Percentiles rank a stretch among this genome's conserved stretches.
These are phyloP conservation scores for Pogostemon cablin DNA, from an alignment of 257 asterid species.

Conservation along the genomic window DNA sequence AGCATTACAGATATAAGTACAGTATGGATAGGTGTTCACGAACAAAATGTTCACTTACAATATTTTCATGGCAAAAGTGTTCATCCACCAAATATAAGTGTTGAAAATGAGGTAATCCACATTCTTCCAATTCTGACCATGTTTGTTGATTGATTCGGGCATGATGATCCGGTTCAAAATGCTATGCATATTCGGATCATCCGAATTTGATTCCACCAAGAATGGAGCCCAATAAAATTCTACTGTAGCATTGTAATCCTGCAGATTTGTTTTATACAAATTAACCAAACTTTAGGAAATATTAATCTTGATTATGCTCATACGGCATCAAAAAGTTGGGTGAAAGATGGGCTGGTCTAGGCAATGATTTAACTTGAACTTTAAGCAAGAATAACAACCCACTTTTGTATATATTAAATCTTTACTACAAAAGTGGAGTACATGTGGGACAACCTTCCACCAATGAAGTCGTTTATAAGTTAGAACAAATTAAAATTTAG, in stretches of 20 bases:
- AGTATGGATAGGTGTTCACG: background rate
- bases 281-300: background rate
- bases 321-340: background rate
- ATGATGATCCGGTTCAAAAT: constrained; percentile 76
- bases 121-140: constrained; percentile 72
- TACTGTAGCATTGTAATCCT: constrained; percentile 86
- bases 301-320: background rate
- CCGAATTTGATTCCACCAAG: constrained; percentile 83
- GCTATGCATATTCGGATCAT: constrained; percentile 81
- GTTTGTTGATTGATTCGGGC: constrained; percentile 79
- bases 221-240: constrained; percentile 97
- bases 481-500: background rate
- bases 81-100: constrained; percentile 98
- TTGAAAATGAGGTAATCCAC: constrained; percentile 83
- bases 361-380: constrained; percentile 6
- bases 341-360: background rate
- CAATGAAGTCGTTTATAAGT: constrained; percentile 4
- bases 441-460: constrained; percentile 12
- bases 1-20: background rate
- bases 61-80: constrained; percentile 75
- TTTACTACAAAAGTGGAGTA: constrained; percentile 6
- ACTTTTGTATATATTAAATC: constrained; percentile 23
- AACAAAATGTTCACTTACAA: constrained; percentile 48
- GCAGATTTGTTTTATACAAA: constrained; percentile 4
- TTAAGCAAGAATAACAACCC: constrained; percentile 24